Evolutionary conservation across 306 rosid species (phyloP).

Genomic region (Trifolium dubium): DNA sequence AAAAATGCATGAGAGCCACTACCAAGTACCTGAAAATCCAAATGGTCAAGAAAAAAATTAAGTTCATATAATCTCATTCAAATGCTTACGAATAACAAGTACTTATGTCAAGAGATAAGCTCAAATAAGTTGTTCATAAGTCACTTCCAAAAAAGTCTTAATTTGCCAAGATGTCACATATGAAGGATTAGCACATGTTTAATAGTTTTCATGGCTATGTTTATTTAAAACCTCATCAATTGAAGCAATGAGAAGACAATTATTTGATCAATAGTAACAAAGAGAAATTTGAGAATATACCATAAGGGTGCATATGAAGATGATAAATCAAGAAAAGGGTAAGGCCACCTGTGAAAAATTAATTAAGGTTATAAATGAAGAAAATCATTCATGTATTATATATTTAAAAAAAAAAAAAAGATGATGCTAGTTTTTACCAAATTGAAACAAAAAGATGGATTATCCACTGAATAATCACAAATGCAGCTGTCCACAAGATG

Average conservation of each 20-base stretch:
- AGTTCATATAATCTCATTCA: no score
- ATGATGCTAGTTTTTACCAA: constrained; percentile 52
- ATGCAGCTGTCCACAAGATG: constrained; percentile 68
- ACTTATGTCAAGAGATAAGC: no score
- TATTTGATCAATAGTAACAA: constrained; percentile 7
- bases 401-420: background rate
- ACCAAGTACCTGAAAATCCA: constrained; percentile 71
- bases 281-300: constrained; percentile 46
- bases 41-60: background rate
- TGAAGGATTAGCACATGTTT: no score
- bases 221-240: background rate
- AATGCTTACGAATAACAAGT: no score
- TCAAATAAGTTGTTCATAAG: no score
- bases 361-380: constrained; percentile 2
- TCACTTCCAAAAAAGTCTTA: no score
- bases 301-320: constrained; percentile 77
- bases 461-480: constrained; percentile 84
- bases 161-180: background rate
- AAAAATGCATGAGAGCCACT: constrained; percentile 77
- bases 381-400: constrained; percentile 1
- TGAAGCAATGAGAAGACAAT: constrained; percentile 21
- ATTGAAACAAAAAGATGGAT: constrained; percentile 68
- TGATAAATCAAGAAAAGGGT: constrained; percentile 87
- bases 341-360: constrained; percentile 86
- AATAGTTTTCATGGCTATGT: background rate